phyloP scores from a whole-genome alignment of 176 grass and related monocot genomes.

The Ananas comosus region DNA sequence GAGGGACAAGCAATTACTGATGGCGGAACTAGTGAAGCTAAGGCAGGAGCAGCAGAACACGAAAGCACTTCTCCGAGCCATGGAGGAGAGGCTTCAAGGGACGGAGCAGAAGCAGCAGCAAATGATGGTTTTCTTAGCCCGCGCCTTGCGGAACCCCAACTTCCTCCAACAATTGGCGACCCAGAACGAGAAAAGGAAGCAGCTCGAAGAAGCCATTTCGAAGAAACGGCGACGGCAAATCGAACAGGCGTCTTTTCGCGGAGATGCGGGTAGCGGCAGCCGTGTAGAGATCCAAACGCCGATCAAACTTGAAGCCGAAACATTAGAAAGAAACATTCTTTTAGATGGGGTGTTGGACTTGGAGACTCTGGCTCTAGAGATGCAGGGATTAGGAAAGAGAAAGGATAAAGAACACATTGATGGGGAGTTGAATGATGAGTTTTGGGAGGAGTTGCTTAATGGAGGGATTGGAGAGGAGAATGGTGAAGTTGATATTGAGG shows the following conservation, averaged over 20 bases:
- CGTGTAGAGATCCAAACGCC: constrained; percentile 30
- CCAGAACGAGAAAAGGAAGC: constrained; percentile 55
- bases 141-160: constrained; percentile 54
- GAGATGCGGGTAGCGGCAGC: constrained; percentile 29
- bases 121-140: constrained; percentile 79
- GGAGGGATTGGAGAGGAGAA: constrained; percentile 35
- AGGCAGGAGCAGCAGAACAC: constrained; percentile 91
- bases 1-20: constrained; percentile 66
- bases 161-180: constrained; percentile 61
- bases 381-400: constrained; percentile 3
- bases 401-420: constrained; percentile 15
- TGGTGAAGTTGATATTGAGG: constrained; percentile 16
- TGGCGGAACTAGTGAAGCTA: constrained; percentile 79
- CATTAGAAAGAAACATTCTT: constrained; percentile 16
- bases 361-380: neutral
- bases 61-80: constrained; percentile 48
- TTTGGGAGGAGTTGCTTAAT: constrained; percentile 70
- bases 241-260: constrained; percentile 37
- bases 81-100: constrained; percentile 72
- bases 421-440: constrained; percentile 50
- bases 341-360: constrained; percentile 22
- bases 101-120: constrained; percentile 82
- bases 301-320: constrained; percentile 25
- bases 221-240: constrained; percentile 74
- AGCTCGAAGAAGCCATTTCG: constrained; percentile 73